Conservation (phyloP, 2,329 filamentous ascomycete species). For the Fusarium newnesense region DNA sequence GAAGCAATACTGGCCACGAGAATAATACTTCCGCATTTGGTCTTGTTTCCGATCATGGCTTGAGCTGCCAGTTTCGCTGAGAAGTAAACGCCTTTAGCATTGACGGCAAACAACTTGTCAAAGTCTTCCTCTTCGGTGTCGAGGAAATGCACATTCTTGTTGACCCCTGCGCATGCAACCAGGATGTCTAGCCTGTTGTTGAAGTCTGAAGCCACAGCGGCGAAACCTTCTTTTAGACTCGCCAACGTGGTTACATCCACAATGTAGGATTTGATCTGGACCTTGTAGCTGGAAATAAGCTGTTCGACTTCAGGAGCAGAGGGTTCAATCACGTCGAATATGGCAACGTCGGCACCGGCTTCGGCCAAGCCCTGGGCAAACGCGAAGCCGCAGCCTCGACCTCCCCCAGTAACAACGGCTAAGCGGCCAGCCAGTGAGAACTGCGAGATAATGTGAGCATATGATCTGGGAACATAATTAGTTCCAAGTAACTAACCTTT, state of each 20-base stretch:
- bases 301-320: slow-evolving; percentile 59
- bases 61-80: slow-evolving; percentile 62
- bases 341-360: slow-evolving; percentile 67
- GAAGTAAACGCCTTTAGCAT: slow-evolving; percentile 72
- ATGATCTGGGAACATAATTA: background rate
- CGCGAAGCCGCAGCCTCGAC: slow-evolving; percentile 69
- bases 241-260: slow-evolving; percentile 58
- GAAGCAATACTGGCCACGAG: slow-evolving; percentile 64
- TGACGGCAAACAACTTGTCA: slow-evolving; percentile 70
- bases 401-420: slow-evolving; percentile 61
- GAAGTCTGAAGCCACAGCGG: slow-evolving; percentile 55
- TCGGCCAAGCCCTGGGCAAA: slow-evolving; percentile 67
- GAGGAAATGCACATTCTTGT: slow-evolving; percentile 69
- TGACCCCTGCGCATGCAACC: slow-evolving; percentile 68
- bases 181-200: slow-evolving; percentile 64
- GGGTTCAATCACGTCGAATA: slow-evolving; percentile 67
- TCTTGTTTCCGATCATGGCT: slow-evolving; percentile 62
- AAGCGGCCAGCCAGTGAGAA: slow-evolving; percentile 60
- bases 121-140: slow-evolving; percentile 71
- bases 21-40: slow-evolving; percentile 62
- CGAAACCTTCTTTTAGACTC: slow-evolving; percentile 61
- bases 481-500: background rate
- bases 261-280: slow-evolving; percentile 61
- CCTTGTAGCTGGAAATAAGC: slow-evolving; percentile 53
- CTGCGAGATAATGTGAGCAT: slow-evolving; percentile 15